Conservation (phyloP, 108 stramenopile species). For the Nannochloropsis granulata region DNA sequence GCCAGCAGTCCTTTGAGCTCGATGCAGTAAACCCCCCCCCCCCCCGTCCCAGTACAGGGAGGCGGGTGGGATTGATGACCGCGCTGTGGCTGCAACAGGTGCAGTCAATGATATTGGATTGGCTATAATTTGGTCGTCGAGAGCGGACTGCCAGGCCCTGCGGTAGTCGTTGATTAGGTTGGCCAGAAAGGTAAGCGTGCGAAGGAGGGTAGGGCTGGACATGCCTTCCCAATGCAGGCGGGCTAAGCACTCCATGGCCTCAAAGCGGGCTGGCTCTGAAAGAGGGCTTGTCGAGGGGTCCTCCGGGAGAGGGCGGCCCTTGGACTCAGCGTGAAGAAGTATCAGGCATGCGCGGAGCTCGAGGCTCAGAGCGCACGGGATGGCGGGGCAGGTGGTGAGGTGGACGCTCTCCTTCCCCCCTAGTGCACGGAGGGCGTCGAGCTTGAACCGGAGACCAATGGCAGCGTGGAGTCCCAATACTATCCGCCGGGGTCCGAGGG, state of each 20-base stretch:
- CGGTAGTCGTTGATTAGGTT: not conserved
- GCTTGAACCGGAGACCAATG: no score
- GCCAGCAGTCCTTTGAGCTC: no score
- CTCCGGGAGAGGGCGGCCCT: not conserved
- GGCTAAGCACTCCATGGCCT: not conserved
- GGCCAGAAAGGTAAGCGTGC: not conserved
- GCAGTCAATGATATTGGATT: not conserved
- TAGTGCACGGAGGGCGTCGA: no score
- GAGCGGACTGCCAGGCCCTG: not conserved
- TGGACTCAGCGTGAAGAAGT: not conserved
- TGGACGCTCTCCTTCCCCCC: no score
- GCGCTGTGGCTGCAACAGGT: no score
- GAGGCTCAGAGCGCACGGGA: not conserved
- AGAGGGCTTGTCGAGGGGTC: not conserved
- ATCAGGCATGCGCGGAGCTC: not conserved
- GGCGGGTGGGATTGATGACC: no score
- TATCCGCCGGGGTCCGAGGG: no score
- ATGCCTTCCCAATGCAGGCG: not conserved
- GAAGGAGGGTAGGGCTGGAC: not conserved
- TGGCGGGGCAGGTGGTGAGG: not conserved
- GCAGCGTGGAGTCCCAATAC: no score
- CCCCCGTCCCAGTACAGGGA: no score
- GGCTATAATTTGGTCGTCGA: not conserved
- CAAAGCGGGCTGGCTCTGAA: not conserved
- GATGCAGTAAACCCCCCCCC: no score